Conservation (phyloP, 192 early-diverging fungal species). For the Coemansia sp. region DNA sequence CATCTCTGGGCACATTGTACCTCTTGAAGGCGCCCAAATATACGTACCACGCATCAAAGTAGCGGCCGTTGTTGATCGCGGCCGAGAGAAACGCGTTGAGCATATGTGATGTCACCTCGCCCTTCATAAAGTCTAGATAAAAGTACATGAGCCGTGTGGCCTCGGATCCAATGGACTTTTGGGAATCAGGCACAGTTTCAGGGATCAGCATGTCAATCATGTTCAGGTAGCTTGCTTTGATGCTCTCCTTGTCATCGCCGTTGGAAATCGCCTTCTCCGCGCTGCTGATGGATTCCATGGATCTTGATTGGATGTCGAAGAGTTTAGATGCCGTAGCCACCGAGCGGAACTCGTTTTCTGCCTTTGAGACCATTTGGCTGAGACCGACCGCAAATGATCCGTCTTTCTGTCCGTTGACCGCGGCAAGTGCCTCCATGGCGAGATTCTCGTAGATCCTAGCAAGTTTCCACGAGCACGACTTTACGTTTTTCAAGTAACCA, state of each 20-base stretch:
- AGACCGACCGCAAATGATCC: neutral
- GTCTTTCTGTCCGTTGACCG: constrained; percentile 20
- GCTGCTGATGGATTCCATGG: constrained; percentile 18
- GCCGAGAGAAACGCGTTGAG: constrained; percentile 66
- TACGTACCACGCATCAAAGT: constrained; percentile 49
- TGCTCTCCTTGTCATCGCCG: constrained; percentile 11
- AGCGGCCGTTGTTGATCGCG: constrained; percentile 59
- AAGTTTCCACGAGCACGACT: constrained; percentile 45
- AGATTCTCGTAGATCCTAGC: constrained; percentile 35
- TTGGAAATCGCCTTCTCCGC: neutral
- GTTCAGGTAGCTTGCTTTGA: constrained; percentile 11
- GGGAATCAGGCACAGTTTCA: constrained; percentile 33
- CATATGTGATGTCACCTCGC: constrained; percentile 55
- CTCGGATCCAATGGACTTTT: constrained; percentile 40
- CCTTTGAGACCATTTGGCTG: constrained; percentile 10
- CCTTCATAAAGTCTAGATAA: constrained; percentile 38
- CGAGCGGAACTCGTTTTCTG: constrained; percentile 11
- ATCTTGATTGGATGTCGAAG: constrained; percentile 29
- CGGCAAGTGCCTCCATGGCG: constrained; percentile 38
- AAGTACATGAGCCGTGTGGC: constrained; percentile 34
- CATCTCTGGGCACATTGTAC: constrained; percentile 56
- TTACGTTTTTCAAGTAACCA: constrained; percentile 43
- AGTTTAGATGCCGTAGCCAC: constrained; percentile 16
- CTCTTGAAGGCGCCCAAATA: constrained; percentile 59
- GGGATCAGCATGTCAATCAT: constrained; percentile 50